Evolutionary conservation across 2,329 filamentous ascomycete genomes (phyloP), one percentile per base, ranked within the genome.

Genomic region (Colletotrichum cuscutae): DNA sequence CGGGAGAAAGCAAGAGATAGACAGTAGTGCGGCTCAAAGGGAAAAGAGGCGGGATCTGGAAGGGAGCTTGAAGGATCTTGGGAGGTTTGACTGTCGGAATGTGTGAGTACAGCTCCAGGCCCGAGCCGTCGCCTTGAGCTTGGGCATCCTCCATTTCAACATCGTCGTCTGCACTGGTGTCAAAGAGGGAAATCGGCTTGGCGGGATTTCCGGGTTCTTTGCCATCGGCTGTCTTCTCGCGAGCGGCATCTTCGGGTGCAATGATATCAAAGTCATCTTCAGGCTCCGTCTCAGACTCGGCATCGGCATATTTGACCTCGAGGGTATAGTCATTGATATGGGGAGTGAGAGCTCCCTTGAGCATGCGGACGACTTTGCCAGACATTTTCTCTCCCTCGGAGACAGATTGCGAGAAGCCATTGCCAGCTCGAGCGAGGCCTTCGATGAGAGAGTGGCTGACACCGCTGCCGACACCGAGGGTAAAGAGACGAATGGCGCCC

Each of bases 321-420:
- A 94, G 82, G 0, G 84, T 86, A 77, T 91, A 93, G 77, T 94
- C 88, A 19, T 82, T 86, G 57, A 93, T 84, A 74, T 94, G 92
- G 0, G 92, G 91, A 2, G 88, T 90, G 24, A 95, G 80, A 0
- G 92, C 90, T 0, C 89, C 92, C 78, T 93, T 94, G 69, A 95
- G 84, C 93, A 95, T 95, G 2, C 93, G 88, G 2, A 95, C 86
- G 1, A 94, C 87, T 78, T 93, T 93, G 75, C 83, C 88, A 76
- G 93, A 90, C 81, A 94, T 89, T 77, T 91, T 90, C 78, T 95
- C 93, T 1, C 87, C 82, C 7, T 89, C 81, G 1, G 84, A 85
- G 0, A 94, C 91, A 0, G 87, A 85, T 79, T 95, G 92, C 0
- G 88, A 80, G 72, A 92, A 90, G 3, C 89, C 89, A 24, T 87